Conservation (phyloP, 305 asterid genomes). For the Fraxinus dipetala region DNA sequence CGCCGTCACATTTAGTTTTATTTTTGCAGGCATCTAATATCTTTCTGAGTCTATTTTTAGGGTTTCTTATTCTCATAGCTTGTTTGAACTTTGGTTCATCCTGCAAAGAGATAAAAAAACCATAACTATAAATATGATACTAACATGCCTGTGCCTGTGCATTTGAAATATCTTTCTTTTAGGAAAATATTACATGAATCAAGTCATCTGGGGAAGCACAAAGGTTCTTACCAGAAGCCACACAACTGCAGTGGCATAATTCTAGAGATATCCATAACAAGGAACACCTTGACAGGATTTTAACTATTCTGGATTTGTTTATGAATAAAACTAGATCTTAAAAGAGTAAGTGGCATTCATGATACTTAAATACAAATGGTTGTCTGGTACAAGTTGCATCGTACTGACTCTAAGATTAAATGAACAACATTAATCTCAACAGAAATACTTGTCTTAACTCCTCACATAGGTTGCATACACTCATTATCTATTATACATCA, state of each 20-base stretch:
- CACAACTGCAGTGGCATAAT: background rate
- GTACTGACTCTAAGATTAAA: background rate
- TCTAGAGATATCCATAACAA: slow-evolving; percentile 16
- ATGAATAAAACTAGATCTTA: background rate
- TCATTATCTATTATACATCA: background rate
- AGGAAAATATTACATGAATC: background rate
- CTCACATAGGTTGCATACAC: background rate
- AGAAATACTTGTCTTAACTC: background rate
- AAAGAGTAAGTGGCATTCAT: slow-evolving; percentile 8
- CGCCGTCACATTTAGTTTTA: slow-evolving; percentile 86
- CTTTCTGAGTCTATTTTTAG: slow-evolving; percentile 73
- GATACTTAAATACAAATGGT: background rate
- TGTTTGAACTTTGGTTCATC: slow-evolving; percentile 81
- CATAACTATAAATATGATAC: background rate
- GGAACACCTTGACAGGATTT: slow-evolving; percentile 6
- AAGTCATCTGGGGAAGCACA: background rate
- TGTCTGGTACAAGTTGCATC: background rate
- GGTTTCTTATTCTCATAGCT: slow-evolving; percentile 75
- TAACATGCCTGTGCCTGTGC: background rate
- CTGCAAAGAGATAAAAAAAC: slow-evolving; percentile 31
- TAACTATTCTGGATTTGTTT: slow-evolving; percentile 1
- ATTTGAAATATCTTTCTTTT: background rate
- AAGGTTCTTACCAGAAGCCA: background rate
- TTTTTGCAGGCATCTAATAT: slow-evolving; percentile 84
- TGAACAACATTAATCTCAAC: background rate